Conservation (phyloP, 2,329 filamentous ascomycete genomes). For the Colletotrichum sojae region DNA sequence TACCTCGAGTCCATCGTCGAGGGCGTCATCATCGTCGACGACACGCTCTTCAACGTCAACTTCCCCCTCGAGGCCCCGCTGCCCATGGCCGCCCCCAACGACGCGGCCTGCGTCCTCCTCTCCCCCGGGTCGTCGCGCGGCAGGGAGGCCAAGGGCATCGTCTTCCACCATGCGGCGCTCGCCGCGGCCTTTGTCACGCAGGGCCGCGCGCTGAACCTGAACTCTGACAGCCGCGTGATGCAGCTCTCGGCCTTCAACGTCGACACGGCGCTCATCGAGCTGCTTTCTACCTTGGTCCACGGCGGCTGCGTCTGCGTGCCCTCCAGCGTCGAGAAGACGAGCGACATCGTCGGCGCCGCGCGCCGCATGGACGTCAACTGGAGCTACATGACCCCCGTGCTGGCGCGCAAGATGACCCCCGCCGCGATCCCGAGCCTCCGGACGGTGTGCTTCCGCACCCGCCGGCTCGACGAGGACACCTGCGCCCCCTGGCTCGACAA, state of each 20-base stretch:
- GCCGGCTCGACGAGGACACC: constrained; percentile 64
- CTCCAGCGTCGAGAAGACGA: constrained; percentile 61
- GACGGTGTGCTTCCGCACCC: constrained; percentile 63
- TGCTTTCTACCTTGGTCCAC: constrained; percentile 65
- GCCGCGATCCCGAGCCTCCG: constrained; percentile 53
- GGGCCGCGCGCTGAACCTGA: constrained; percentile 64
- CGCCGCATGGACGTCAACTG: constrained; percentile 65
- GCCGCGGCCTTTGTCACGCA: constrained; percentile 68
- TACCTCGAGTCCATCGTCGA: constrained; percentile 57
- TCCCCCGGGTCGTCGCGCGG: constrained; percentile 66
- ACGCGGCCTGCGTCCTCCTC: constrained; percentile 74
- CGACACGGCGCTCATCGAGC: constrained; percentile 66
- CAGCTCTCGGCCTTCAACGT: constrained; percentile 69
- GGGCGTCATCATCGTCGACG: constrained; percentile 59
- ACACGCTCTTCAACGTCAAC: constrained; percentile 52
- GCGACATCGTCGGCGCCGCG: constrained; percentile 65
- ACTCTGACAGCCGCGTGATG: constrained; percentile 66
- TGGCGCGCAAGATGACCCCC: constrained; percentile 63
- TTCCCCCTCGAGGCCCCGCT: constrained; percentile 46
- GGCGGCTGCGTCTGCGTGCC: constrained; percentile 75
- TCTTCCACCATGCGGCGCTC: constrained; percentile 73
- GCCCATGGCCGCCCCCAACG: constrained; percentile 55
- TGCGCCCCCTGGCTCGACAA: constrained; percentile 62
- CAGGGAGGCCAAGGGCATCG: constrained; percentile 71
- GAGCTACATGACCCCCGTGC: constrained; percentile 70